A percentile compares a stretch with the other conserved stretches of the same genome.
These are phyloP conservation scores for Auriscalpium orientale DNA, from an alignment of 768 basidiomycete species.

Conservation along the genomic window DNA sequence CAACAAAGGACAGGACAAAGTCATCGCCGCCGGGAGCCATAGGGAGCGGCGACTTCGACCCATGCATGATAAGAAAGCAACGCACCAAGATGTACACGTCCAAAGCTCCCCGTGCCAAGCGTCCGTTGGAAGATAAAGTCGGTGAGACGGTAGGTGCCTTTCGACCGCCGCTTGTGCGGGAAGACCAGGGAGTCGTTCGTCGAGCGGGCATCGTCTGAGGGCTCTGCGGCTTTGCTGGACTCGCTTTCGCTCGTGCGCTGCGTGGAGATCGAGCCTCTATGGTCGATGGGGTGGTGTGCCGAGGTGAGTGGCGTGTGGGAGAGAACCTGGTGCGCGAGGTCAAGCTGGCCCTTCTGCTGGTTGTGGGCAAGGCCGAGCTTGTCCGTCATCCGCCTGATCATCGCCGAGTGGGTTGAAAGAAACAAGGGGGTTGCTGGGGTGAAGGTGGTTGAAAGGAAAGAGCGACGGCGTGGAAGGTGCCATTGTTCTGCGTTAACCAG, in stretches of 20 bases:
- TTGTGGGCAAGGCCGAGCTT: slow-evolving; percentile 21
- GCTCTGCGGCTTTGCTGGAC: slow-evolving; percentile 36
- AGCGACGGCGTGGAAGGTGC: background rate
- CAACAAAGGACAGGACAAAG: background rate
- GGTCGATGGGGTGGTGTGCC: slow-evolving; percentile 34
- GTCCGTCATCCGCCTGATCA: slow-evolving; percentile 28
- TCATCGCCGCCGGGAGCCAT: background rate
- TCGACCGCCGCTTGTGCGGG: slow-evolving; percentile 38
- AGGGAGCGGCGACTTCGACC: no score
- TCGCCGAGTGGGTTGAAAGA: background rate
- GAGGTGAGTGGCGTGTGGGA: slow-evolving; percentile 1
- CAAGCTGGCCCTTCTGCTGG: slow-evolving; percentile 10
- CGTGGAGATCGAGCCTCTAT: slow-evolving; percentile 63
- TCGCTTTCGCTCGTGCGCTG: slow-evolving; percentile 49
- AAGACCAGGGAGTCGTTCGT: slow-evolving; percentile 13
- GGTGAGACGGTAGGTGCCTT: slow-evolving; percentile 60
- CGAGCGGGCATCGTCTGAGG: slow-evolving; percentile 18
- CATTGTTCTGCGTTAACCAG: slow-evolving; percentile 1
- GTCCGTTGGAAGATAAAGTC: slow-evolving; percentile 82
- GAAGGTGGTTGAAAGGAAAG: background rate
- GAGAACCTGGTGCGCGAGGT: slow-evolving; percentile 11
- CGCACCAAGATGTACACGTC: slow-evolving; percentile 85
- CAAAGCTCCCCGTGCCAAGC: slow-evolving; percentile 93
- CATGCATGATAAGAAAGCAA: background rate
- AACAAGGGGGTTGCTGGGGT: background rate